phyloP scores from a whole-genome alignment of 2,329 filamentous ascomycete genomes.

The Reticulascus tulasneorum region DNA sequence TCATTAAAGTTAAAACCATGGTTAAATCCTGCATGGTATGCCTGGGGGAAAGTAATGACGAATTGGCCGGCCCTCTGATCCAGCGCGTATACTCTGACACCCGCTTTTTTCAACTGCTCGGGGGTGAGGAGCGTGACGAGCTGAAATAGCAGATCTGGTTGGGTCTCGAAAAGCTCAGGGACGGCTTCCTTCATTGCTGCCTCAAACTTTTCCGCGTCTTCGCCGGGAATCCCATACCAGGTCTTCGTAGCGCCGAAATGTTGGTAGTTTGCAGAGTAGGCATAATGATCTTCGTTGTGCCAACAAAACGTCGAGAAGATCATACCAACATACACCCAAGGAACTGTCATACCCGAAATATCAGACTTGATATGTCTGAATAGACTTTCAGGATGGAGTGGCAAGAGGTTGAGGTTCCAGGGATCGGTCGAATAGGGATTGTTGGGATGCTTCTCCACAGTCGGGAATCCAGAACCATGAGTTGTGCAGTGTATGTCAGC shows the following conservation, averaged over 20 bases:
- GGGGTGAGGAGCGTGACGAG: conserved; percentile 94
- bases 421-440: conserved; percentile 85
- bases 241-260: conserved; percentile 98
- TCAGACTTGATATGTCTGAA: conserved; percentile 98
- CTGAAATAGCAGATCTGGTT: conserved; percentile 94
- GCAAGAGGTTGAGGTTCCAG: conserved; percentile 94
- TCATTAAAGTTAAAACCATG: conserved; percentile 99
- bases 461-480: conserved; percentile 94
- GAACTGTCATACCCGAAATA: conserved; percentile 98
- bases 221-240: conserved; percentile 96
- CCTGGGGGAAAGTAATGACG: conserved; percentile 93
- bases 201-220: conserved; percentile 92
- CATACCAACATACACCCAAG: conserved; percentile 99
- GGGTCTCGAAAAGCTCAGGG: conserved; percentile 92
- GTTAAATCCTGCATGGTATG: conserved; percentile 97
- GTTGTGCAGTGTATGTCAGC: conserved; percentile 98
- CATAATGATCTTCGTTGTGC: conserved; percentile 98
- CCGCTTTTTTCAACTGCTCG: conserved; percentile 87
- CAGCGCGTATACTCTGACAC: conserved; percentile 88
- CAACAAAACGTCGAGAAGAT: conserved; percentile 99
- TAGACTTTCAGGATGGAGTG: conserved; percentile 83
- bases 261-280: conserved; percentile 97
- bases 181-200: conserved; percentile 92
- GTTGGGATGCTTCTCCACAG: conserved; percentile 82
- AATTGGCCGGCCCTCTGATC: conserved; percentile 95